Percentiles rank a stretch among this genome's conserved stretches.
Conservation (phyloP, 148 eudicot species). For the Rhododendron griersonianum region DNA sequence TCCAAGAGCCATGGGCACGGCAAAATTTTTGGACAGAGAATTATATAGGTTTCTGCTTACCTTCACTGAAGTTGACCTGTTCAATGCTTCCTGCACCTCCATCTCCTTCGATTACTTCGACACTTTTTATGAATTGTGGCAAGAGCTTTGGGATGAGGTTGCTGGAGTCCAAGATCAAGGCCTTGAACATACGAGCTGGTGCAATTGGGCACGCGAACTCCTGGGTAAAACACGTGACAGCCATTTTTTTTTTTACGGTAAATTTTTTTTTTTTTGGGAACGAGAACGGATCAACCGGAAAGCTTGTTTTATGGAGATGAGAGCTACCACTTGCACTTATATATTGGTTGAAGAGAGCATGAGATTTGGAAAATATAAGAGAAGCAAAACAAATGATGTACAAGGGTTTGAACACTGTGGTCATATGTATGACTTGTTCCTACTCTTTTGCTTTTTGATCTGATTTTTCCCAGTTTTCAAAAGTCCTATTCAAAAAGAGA, state of each 20-base stretch:
- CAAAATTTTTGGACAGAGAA: not conserved
- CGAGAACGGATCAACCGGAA: not conserved
- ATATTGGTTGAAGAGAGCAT: not conserved
- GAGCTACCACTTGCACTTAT: not conserved
- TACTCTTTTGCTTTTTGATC: not conserved
- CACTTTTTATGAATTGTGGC: slow-evolving; percentile 26
- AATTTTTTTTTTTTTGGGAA: not conserved
- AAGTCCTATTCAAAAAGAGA: not conserved
- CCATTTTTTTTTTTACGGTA: not conserved
- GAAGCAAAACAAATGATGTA: not conserved
- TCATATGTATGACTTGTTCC: not conserved
- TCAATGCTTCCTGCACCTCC: slow-evolving; percentile 35
- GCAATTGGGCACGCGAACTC: slow-evolving; percentile 9
- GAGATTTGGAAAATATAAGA: not conserved
- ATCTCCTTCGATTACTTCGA: slow-evolving; percentile 23
- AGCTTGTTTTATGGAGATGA: not conserved
- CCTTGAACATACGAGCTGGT: slow-evolving; percentile 25
- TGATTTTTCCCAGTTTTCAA: not conserved
- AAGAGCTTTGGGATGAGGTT: slow-evolving; percentile 23
- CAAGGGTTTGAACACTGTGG: not conserved
- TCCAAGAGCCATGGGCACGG: not conserved
- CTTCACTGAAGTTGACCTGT: slow-evolving; percentile 32
- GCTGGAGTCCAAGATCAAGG: slow-evolving; percentile 25
- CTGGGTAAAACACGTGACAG: not conserved
- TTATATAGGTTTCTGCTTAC: slow-evolving; percentile 12